Evolutionary conservation across 257 asterid species (phyloP).

Genomic region (Leptodermis oblonga): DNA sequence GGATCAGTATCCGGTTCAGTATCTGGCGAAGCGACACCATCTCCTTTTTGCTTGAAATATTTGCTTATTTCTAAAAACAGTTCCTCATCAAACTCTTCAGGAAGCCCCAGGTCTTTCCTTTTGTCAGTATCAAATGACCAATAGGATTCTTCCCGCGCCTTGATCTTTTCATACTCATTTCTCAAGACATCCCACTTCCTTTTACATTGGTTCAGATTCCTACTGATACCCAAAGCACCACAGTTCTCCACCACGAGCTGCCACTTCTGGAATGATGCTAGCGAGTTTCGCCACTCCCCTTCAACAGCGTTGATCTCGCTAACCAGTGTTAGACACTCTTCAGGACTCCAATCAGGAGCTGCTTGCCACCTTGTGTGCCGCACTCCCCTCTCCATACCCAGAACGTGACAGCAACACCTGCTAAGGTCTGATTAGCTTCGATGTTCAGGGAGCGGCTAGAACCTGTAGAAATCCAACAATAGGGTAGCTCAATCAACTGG

Average conservation of each 20-base stretch:
- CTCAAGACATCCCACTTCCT: slow-evolving; percentile 62
- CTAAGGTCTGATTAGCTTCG: not conserved
- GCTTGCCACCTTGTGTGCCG: slow-evolving; percentile 82
- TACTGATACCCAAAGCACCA: slow-evolving; percentile 52
- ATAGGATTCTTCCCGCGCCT: slow-evolving; percentile 27
- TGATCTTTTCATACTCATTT: slow-evolving; percentile 38
- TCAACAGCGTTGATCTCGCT: slow-evolving; percentile 75
- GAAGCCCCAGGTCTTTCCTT: slow-evolving; percentile 28
- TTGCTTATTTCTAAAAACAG: slow-evolving; percentile 47
- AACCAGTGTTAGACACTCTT: slow-evolving; percentile 57
- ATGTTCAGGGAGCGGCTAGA: not conserved
- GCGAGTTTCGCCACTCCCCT: slow-evolving; percentile 64
- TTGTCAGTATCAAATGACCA: slow-evolving; percentile 26
- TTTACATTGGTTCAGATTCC: slow-evolving; percentile 81
- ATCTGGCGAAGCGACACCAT: slow-evolving; percentile 40
- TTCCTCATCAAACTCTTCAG: slow-evolving; percentile 35
- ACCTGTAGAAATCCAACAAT: not conserved
- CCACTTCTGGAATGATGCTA: slow-evolving; percentile 93
- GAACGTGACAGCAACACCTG: not conserved
- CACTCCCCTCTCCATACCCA: slow-evolving; percentile 46
- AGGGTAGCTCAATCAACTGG: not conserved
- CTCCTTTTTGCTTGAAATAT: slow-evolving; percentile 35
- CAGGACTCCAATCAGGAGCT: slow-evolving; percentile 76
- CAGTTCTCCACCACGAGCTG: slow-evolving; percentile 85
- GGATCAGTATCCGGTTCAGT: slow-evolving; percentile 54